Evolutionary conservation across 768 basidiomycete species (phyloP).

Genomic region (Tulasnella sp.): DNA sequence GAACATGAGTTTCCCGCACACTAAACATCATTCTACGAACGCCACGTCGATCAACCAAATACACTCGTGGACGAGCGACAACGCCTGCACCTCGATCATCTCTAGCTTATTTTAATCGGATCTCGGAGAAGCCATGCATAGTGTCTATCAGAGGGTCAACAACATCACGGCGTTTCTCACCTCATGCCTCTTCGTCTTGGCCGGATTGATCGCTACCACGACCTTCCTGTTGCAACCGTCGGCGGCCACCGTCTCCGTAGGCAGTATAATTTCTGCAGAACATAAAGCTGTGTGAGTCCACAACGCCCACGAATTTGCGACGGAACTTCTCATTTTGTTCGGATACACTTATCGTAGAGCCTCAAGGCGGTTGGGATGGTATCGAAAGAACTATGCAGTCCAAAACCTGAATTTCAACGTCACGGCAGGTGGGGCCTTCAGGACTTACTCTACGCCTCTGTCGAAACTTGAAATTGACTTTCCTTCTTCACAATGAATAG

Average conservation of each 20-base stretch:
- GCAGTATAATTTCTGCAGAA: not conserved
- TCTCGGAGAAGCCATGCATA: constrained; percentile 11
- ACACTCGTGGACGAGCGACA: constrained; percentile 55
- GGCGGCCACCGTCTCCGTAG: constrained; percentile 23
- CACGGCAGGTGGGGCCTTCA: constrained; percentile 15
- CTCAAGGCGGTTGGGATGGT: not conserved
- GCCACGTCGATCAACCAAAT: constrained; percentile 76
- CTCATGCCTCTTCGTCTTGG: constrained; percentile 60
- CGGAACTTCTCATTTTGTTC: not conserved
- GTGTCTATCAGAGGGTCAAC: constrained; percentile 46
- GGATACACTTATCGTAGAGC: not conserved
- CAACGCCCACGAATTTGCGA: not conserved
- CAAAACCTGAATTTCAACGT: constrained; percentile 20
- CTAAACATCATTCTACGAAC: constrained; percentile 22
- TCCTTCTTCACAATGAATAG: constrained; percentile 30
- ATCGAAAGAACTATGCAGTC: constrained; percentile 4
- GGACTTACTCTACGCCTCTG: not conserved
- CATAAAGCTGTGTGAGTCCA: constrained; percentile 7
- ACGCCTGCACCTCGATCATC: constrained; percentile 83
- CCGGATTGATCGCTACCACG: constrained; percentile 61
- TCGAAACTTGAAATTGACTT: not conserved
- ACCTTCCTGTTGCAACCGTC: constrained; percentile 47
- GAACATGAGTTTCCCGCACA: too few species aligned
- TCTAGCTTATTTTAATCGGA: constrained; percentile 11
- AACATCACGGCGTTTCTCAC: constrained; percentile 64